Base-by-base conservation (phyloP, 2,329 filamentous ascomycete species). In the Endocalyx cinctus region DNA sequence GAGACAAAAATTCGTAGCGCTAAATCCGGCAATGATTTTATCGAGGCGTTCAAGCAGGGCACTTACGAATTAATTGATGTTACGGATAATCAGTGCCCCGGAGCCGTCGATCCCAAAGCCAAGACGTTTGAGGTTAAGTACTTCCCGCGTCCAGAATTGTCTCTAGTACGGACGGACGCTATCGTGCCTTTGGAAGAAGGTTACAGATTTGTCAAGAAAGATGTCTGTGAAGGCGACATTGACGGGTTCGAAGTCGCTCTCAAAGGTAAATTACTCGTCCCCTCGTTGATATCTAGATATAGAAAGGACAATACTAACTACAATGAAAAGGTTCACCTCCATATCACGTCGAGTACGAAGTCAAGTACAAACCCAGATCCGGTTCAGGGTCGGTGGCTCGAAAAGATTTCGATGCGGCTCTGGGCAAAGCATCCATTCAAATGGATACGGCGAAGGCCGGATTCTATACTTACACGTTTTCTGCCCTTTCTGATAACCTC, bases 171-270 rank as follows among this genome's bases (percentile, higher is more conserved):
- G 39, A 77, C 76, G n/a, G 69, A 78, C 4, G 74, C 79, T 29
- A 70, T 86, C 29, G 66, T 66, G 12, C 38, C 47, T 19, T 26
- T 35, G 10, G 60, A 70, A 22, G 66, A 69, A 12, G 67, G 65
- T 7, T 66, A 69, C 17, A 69, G 70, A 20, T 84, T 82, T 54
- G 57, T 80, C 47, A 94, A 94, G 60, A 74, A 80, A 26, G 82
- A 89, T 40, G 82, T 98, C 18, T 98, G 92, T 54, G 89, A 98
- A 64, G 90, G 90, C 18, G 90, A 97, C 41, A 84, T 95, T 51
- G 90, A 96, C 57, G 79, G 81, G 4, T 80, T 96, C 35, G 88
- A 96, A 51, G 67, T 98, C 33, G 73, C 74, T 27, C 73, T 98
- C 41, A 76, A 76, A 55, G 90, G 87, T 77, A 74, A 63, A 71